Evolutionary conservation across 441 rosid species (phyloP), one percentile per base, ranked within the genome.

Genomic region (Rhodomyrtus psidioides): DNA sequence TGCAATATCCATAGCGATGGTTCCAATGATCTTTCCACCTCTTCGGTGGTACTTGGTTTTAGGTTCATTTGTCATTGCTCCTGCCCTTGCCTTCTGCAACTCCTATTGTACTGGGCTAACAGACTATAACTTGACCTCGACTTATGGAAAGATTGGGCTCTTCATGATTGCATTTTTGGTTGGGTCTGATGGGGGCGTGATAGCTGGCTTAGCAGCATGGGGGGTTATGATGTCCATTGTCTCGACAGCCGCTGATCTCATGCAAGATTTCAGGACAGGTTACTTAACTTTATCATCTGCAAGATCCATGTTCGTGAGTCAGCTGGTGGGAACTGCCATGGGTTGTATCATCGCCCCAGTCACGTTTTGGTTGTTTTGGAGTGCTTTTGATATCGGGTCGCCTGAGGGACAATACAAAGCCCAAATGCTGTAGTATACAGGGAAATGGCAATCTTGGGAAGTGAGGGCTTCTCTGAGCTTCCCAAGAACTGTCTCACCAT

Each of bases 201-300:
- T 96, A 62, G 99, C 99, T 2, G 98, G 99, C 44, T 90, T 95
- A 86, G 99, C 94, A 57, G 98, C 97, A 27, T 95, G 94, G 85
- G 99, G 98, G 49, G 93, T 96, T 34, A 96, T 96, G 99, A 96
- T 95, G 98, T 87, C 99, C 58, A 96, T 96, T 42, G 97, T 96
- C 89, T 91, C 99, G 60, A 96, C 98, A 1, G 99, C 98, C 9
- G 97, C 99, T 82, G 99, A 96, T 91, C 96, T 96, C 26, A 94
- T 96, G 99, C 99, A 96, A 91, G 99, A 96, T 90, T 95, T 96
- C 88, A 95, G 93, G 92, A 96, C 97, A 9, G 97, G 97, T 86
- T 96, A 94, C 89, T 94, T 94, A 42, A 96, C 99, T 34, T 85
- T 96, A 82, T 94, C 99, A 17, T 96, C 99, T 4, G 96, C 98